phyloP scores from a whole-genome alignment of 2,329 filamentous ascomycete genomes.

The Trichothecium roseum region DNA sequence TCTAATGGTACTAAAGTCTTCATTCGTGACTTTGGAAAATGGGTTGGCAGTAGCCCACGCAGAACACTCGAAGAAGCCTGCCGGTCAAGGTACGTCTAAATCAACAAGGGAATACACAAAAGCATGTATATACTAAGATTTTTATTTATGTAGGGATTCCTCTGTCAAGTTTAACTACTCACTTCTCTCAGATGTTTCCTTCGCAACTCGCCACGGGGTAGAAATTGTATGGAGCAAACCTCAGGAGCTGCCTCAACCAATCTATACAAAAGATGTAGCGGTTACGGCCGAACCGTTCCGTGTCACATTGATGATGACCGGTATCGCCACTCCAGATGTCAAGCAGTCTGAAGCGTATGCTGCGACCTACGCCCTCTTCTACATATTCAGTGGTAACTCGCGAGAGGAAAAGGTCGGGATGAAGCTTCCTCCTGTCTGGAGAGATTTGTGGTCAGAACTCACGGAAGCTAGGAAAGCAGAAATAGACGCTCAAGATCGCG shows the following conservation, averaged over 20 bases:
- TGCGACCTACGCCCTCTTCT: constrained; percentile 72
- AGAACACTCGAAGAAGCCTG: constrained; percentile 81
- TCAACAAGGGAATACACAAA: neutral
- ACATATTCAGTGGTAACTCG: constrained; percentile 63
- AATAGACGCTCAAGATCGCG: constrained; percentile 60
- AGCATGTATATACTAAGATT: too few species aligned
- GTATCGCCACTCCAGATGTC: constrained; percentile 60
- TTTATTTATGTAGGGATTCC: constrained; percentile 46
- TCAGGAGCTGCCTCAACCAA: constrained; percentile 38
- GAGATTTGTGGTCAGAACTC: constrained; percentile 78
- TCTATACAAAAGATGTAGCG: constrained; percentile 29
- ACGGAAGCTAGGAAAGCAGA: constrained; percentile 59
- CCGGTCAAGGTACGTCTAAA: constrained; percentile 51
- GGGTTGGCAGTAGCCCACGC: constrained; percentile 64
- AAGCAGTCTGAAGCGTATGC: constrained; percentile 83
- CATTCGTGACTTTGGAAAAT: constrained; percentile 77
- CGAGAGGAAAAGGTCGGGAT: constrained; percentile 83
- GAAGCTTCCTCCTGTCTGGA: constrained; percentile 69
- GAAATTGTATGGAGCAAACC: constrained; percentile 70
- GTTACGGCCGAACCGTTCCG: constrained; percentile 34
- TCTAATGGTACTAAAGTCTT: constrained; percentile 43
- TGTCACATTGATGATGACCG: constrained; percentile 63
- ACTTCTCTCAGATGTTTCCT: constrained; percentile 61
- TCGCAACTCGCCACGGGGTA: constrained; percentile 66
- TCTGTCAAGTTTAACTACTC: constrained; percentile 57